Base-by-base conservation (phyloP, 176 grass and related monocot genomes). In the Musa troglodytarum region DNA sequence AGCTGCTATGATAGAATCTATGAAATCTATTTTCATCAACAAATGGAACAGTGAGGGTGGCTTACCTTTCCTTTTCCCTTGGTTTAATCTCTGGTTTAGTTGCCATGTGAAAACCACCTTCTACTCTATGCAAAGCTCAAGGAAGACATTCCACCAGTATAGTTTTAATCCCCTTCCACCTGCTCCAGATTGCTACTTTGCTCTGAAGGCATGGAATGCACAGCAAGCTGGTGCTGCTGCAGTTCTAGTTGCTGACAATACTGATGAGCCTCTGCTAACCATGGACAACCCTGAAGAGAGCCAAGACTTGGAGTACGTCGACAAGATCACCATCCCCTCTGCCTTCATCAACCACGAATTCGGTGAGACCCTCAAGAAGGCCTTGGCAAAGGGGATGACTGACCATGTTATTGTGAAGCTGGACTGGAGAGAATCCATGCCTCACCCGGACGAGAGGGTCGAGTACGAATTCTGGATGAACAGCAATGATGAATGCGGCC, bases 161-260 rank as follows among this genome's bases (percentile, higher is more conserved):
- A 63, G 14, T 12, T 11, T 16, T 59, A 49, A 13, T 19, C 10
- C 10, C 20, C 52, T 62, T 22, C 55, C 66, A 20, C 54, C 61
- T 73, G 25, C 53, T 76, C 3, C 80, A 98, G 94, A 87, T 11
- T 98, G 94, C 85, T 98, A 87, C 88, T 93, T 98, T 81, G 90
- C 90, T 20, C 77, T 89, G 74, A 98, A 98, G 86, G 80, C 94
- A 87, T 98, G 94, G 94, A 63, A 98, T 81, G 90, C 88, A 65
- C 90, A 98, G 77, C 1, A 7, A 0, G 94, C 90, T 2, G 94
- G 94, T 73, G 94, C 90, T 1, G 94, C 85, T 1, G 94, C 90
- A n/a, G 90, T 98, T 28, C 84, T 98, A 3, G 82, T 98, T 6
- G 90, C 89, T 16, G 90, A 98, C 78, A 87, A 9, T 76, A 78